Conservation (phyloP, 2,329 filamentous ascomycete species). For the Rosellinia necatrix region DNA sequence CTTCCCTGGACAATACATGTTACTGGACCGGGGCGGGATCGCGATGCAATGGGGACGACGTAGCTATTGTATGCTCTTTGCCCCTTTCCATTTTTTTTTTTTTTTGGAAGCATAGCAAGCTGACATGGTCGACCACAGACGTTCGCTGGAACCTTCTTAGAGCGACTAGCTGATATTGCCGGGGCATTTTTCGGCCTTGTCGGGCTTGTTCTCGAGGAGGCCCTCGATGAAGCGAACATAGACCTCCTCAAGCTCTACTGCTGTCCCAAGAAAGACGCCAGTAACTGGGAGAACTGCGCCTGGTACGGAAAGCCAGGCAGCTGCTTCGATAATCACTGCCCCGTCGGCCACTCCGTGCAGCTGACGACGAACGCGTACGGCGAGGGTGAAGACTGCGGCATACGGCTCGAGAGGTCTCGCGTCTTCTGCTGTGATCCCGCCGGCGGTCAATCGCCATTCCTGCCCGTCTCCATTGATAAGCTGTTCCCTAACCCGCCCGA, state of each 20-base stretch:
- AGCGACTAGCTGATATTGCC: neutral
- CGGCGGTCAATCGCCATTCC: slow-evolving; percentile 38
- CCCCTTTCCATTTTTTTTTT: too few species aligned
- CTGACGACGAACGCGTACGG: slow-evolving; percentile 38
- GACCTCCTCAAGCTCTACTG: slow-evolving; percentile 1
- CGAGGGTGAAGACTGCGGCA: slow-evolving; percentile 33
- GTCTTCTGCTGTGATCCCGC: slow-evolving; percentile 42
- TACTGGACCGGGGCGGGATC: neutral
- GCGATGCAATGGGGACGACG: neutral
- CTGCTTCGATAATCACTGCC: slow-evolving; percentile 43
- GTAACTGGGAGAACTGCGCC: neutral
- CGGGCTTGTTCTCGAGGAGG: neutral
- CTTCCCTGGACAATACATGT: neutral
- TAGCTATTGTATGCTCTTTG: neutral
- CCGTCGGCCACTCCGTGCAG: slow-evolving; percentile 33
- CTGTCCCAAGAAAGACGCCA: slow-evolving; percentile 1
- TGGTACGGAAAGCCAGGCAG: slow-evolving; percentile 44
- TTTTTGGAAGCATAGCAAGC: too few species aligned
- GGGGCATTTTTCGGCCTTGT: neutral
- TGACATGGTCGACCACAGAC: too few species aligned
- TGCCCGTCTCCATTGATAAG: slow-evolving; percentile 45
- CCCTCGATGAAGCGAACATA: neutral
- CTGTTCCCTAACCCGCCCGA: slow-evolving; percentile 43
- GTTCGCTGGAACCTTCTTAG: neutral
- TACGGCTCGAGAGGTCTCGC: slow-evolving; percentile 30